Evolutionary conservation across 2,329 filamentous ascomycete species (phyloP).

Genomic region (Penicillium sp.): DNA sequence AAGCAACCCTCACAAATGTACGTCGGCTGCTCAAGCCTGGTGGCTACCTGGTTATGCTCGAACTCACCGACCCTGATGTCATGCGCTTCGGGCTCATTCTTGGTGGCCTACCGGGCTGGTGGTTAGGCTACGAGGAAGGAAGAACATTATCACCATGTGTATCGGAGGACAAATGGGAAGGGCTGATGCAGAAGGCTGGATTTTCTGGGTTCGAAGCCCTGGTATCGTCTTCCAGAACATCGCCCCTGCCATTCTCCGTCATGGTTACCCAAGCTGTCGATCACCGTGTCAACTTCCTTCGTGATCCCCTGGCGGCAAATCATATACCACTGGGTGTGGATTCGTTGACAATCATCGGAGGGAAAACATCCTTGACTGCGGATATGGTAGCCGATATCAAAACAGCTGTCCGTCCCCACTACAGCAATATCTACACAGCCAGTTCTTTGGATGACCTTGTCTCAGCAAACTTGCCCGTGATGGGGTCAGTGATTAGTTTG

Average conservation of each 20-base stretch:
- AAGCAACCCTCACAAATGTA: conserved; percentile 27
- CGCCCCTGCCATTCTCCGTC: conserved; percentile 21
- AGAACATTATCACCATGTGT: conserved; percentile 27
- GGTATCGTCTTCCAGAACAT: background rate
- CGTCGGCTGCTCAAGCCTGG: conserved; percentile 45
- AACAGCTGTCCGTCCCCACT: conserved; percentile 7
- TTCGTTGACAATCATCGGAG: conserved; percentile 20
- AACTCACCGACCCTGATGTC: conserved; percentile 31
- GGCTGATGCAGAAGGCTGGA: conserved; percentile 28
- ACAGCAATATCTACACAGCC: conserved; percentile 3
- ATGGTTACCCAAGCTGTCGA: conserved; percentile 37
- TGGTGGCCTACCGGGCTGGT: conserved; percentile 37
- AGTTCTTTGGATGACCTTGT: conserved; percentile 12
- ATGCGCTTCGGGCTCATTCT: conserved; percentile 29
- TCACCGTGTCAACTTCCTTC: conserved; percentile 24
- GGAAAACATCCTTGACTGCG: conserved; percentile 7
- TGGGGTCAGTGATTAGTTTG: conserved; percentile 21
- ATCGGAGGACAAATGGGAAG: conserved; percentile 32
- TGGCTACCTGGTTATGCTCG: conserved; percentile 47
- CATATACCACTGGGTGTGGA: conserved; percentile 3
- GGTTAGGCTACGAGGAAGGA: conserved; percentile 29
- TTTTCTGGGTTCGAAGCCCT: conserved; percentile 32
- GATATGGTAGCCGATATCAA: conserved; percentile 8
- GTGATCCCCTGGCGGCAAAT: conserved; percentile 23
- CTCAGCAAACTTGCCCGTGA: conserved; percentile 10